Percentiles rank a stretch among this genome's conserved stretches.
Conservation (phyloP, 108 stramenopile species). For the Cylindrotheca fusiformis region DNA sequence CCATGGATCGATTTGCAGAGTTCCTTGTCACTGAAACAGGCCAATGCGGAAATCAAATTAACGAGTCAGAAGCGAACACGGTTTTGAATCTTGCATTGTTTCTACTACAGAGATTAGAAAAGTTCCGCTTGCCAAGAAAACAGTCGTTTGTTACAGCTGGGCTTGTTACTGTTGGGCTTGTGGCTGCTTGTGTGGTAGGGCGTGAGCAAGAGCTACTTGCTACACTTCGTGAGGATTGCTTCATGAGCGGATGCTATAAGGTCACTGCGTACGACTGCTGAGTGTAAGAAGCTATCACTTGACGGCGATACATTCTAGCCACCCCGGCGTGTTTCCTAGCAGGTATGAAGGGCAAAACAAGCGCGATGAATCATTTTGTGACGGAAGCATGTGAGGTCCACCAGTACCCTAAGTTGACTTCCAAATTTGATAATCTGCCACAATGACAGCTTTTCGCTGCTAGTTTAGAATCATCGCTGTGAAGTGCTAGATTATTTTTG, state of each 20-base stretch:
- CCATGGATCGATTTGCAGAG: neutral
- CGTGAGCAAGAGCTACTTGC: constrained; percentile 1
- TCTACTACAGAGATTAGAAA: constrained; percentile 8
- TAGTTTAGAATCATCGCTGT: no score
- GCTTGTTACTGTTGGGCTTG: constrained; percentile 1
- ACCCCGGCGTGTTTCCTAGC: no score
- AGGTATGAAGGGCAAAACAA: no score
- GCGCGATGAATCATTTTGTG: no score
- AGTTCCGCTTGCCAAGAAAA: constrained; percentile 3
- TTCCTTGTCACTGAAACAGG: constrained; percentile 15
- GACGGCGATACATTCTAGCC: no score
- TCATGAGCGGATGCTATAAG: constrained; percentile 11
- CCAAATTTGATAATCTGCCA: no score
- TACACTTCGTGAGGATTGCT: constrained; percentile 3
- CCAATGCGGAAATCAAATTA: constrained; percentile 9
- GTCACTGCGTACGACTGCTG: neutral
- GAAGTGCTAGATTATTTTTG: no score
- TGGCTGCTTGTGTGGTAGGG: constrained; percentile 2
- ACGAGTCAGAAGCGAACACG: neutral
- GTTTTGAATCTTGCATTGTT: constrained; percentile 14
- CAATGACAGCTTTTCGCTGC: no score
- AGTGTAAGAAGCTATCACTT: no score
- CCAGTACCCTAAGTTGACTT: no score
- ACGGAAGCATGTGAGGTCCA: no score
- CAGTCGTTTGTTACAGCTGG: constrained; percentile 3